Conservation (phyloP, 176 grass and related monocot species). For the Guadua angustifolia region DNA sequence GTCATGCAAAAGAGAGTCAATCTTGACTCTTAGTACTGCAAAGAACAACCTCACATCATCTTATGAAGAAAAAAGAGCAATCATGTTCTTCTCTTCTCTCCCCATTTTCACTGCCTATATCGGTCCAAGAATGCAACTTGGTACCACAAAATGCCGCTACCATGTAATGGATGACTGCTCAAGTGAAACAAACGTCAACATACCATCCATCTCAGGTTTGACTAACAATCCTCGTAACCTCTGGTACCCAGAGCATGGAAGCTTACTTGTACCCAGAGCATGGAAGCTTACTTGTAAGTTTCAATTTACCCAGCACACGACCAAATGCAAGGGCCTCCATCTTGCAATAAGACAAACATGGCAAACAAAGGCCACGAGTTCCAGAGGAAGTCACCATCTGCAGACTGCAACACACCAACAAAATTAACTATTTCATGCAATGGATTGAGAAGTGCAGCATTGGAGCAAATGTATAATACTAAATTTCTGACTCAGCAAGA, state of each 20-base stretch:
- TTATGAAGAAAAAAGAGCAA: neutral
- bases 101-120: conserved; percentile 3
- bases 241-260: neutral
- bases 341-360: neutral
- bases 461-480: neutral
- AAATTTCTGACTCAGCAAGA: neutral
- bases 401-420: neutral
- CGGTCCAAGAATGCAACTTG: neutral
- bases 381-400: conserved; percentile 10
- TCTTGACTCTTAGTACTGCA: neutral
- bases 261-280: neutral
- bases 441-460: neutral
- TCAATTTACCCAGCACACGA: neutral
- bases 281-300: neutral
- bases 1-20: neutral
- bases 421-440: neutral
- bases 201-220: neutral
- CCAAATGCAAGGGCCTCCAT: conserved; percentile 17
- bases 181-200: neutral
- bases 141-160: neutral
- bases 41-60: neutral
- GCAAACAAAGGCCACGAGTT: neutral
- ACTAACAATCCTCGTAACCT: neutral
- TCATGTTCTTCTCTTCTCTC: conserved; percentile 5
- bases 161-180: neutral